phyloP scores from a whole-genome alignment of 768 basidiomycete species.

The Naganishia randhawae region DNA sequence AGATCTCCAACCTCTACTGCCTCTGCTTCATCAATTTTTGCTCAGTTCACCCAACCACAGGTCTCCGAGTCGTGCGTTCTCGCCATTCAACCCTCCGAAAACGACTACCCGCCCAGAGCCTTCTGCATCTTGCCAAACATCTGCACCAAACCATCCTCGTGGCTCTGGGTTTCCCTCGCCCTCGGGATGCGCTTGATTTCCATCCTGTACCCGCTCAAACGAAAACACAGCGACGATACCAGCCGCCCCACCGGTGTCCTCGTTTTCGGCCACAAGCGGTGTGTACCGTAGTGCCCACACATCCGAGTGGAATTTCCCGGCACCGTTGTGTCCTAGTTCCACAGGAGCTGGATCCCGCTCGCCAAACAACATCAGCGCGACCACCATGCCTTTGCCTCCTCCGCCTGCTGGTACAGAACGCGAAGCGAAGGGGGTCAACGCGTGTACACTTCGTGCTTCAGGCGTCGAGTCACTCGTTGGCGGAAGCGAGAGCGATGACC shows the following conservation, averaged over 20 bases:
- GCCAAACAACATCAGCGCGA: constrained; percentile 52
- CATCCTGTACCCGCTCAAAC: not conserved
- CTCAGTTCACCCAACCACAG: constrained; percentile 49
- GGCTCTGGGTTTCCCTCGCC: constrained; percentile 41
- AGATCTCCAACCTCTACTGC: too few relatives aligned
- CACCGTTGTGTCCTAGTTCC: constrained; percentile 52
- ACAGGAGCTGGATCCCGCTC: constrained; percentile 49
- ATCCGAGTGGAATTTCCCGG: constrained; percentile 53
- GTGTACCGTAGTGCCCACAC: constrained; percentile 49
- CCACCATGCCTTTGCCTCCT: not conserved
- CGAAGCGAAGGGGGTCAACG: constrained; percentile 44
- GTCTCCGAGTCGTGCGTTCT: constrained; percentile 54
- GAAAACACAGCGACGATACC: not conserved
- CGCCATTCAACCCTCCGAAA: constrained; percentile 53
- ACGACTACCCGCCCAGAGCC: constrained; percentile 46
- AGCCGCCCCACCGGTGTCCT: constrained; percentile 26
- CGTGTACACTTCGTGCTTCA: constrained; percentile 51
- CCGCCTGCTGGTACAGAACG: constrained; percentile 22
- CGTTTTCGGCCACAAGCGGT: constrained; percentile 45
- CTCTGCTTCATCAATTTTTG: too few relatives aligned
- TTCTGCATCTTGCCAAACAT: constrained; percentile 31
- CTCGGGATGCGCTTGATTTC: not conserved
- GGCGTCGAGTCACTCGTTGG: constrained; percentile 37
- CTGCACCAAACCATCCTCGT: constrained; percentile 55
- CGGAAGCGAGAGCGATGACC: not conserved